These are phyloP conservation scores for Fusarium sp. DNA, from an alignment of 2,329 filamentous ascomycete species.

Conservation along the genomic window DNA sequence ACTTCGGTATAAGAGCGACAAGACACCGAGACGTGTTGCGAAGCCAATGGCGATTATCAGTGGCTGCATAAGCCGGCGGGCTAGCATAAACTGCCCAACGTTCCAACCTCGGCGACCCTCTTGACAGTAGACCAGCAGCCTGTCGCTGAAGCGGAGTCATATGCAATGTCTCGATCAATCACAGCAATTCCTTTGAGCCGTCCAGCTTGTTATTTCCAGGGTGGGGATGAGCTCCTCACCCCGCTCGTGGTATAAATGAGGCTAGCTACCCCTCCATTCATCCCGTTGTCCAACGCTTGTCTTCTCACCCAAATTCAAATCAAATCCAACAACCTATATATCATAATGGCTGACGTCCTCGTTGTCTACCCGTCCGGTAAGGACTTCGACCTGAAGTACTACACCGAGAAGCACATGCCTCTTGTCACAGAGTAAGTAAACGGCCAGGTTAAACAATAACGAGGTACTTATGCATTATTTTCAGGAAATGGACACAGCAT, in stretches of 20 bases:
- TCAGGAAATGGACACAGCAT: constrained; percentile 36
- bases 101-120: background rate
- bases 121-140: background rate
- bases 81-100: background rate
- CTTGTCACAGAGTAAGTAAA: constrained; percentile 41
- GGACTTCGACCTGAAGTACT: constrained; percentile 47
- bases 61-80: background rate
- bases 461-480: background rate
- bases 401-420: constrained; percentile 48
- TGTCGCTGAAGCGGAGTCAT: constrained; percentile 14
- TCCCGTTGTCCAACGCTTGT: background rate
- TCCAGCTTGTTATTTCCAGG: constrained; percentile 5
- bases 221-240: constrained; percentile 19
- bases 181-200: constrained; percentile 27
- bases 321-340: background rate
- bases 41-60: background rate
- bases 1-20: background rate
- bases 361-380: constrained; percentile 48
- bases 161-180: constrained; percentile 7
- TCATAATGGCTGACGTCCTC: constrained; percentile 44
- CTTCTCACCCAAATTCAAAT: background rate
- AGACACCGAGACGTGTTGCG: background rate
- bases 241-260: constrained; percentile 17
- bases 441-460: background rate
- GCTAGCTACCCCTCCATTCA: constrained; percentile 25